Percentiles rank a stretch among this genome's conserved stretches.
Evolutionary conservation across 805 yeast genomes (phyloP).

Genomic region (Teunomyces barrocoloradensis): DNA sequence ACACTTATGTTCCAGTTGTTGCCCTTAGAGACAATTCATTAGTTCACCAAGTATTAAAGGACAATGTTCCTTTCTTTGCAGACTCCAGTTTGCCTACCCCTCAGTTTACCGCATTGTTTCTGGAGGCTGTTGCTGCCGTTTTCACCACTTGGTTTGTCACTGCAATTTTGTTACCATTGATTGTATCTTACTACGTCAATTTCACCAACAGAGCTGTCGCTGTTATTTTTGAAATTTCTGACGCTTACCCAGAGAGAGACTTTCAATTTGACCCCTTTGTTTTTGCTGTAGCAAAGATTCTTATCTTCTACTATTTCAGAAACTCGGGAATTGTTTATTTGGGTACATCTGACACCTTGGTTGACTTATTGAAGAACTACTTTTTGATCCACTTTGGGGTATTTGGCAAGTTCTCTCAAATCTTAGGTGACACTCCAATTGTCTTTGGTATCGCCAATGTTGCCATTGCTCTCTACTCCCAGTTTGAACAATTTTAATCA

Average conservation of each 20-base stretch:
- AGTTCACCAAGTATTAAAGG: slow-evolving; percentile 36
- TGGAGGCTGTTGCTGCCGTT: slow-evolving; percentile 19
- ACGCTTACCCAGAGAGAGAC: slow-evolving; percentile 31
- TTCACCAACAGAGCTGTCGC: slow-evolving; percentile 41
- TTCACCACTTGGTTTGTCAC: slow-evolving; percentile 44
- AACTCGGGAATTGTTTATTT: slow-evolving; percentile 30
- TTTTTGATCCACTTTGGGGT: slow-evolving; percentile 36
- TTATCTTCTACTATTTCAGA: slow-evolving; percentile 39
- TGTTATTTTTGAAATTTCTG: slow-evolving; percentile 33
- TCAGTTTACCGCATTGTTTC: slow-evolving; percentile 35
- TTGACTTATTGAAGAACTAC: slow-evolving; percentile 28
- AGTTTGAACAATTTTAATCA: slow-evolving; percentile 40
- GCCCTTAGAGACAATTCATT: slow-evolving; percentile 33
- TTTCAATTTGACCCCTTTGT: slow-evolving; percentile 53
- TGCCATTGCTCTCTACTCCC: slow-evolving; percentile 50
- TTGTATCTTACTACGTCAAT: slow-evolving; percentile 50
- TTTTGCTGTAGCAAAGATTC: slow-evolving; percentile 41
- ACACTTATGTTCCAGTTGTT: slow-evolving; percentile 34
- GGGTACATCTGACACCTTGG: slow-evolving; percentile 22
- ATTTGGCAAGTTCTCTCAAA: slow-evolving; percentile 31
- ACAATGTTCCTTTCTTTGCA: slow-evolving; percentile 25
- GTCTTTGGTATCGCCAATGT: slow-evolving; percentile 46
- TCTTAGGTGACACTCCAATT: slow-evolving; percentile 48
- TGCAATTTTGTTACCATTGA: slow-evolving; percentile 41
- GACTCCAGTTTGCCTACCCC: slow-evolving; percentile 24